Percentiles rank a stretch among this genome's conserved stretches.
Evolutionary conservation across 2,329 filamentous ascomycete genomes (phyloP).

Genomic region (Bipolaris zeicola): DNA sequence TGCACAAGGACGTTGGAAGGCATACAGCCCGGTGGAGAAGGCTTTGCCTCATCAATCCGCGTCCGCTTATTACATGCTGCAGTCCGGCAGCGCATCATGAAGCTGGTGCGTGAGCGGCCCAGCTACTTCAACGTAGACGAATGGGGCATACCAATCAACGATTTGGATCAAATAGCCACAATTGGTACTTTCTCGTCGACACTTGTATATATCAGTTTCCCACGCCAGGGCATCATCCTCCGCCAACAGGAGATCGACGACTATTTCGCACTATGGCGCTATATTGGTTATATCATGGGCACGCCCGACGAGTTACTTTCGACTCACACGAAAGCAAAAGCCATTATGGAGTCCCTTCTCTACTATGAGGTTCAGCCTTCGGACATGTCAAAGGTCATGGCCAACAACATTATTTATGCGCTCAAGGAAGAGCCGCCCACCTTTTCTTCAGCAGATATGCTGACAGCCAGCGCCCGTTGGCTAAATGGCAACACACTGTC

Average conservation of each 20-base stretch:
- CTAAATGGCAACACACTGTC: conserved; percentile 70
- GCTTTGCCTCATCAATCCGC: conserved; percentile 67
- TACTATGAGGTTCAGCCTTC: conserved; percentile 70
- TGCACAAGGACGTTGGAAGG: conserved; percentile 68
- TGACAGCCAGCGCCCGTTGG: conserved; percentile 71
- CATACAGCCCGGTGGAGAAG: conserved; percentile 71
- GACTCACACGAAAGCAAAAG: conserved; percentile 61
- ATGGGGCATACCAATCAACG: conserved; percentile 72
- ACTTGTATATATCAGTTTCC: conserved; percentile 71
- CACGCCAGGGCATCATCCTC: conserved; percentile 73
- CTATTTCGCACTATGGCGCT: conserved; percentile 77
- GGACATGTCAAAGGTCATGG: conserved; percentile 65
- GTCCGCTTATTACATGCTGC: conserved; percentile 72
- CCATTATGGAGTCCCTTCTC: conserved; percentile 71
- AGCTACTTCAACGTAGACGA: conserved; percentile 66
- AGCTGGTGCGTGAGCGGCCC: conserved; percentile 60
- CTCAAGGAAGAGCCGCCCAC: conserved; percentile 70
- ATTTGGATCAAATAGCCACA: conserved; percentile 75
- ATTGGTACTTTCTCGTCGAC: conserved; percentile 72
- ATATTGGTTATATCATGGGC: conserved; percentile 73
- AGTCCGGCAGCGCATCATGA: conserved; percentile 68
- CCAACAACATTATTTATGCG: conserved; percentile 75
- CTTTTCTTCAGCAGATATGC: conserved; percentile 68
- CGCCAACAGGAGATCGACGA: conserved; percentile 67
- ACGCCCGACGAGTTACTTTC: conserved; percentile 67